These are phyloP conservation scores for Vigna radiata DNA, from an alignment of 306 rosid species.

Conservation along the genomic window DNA sequence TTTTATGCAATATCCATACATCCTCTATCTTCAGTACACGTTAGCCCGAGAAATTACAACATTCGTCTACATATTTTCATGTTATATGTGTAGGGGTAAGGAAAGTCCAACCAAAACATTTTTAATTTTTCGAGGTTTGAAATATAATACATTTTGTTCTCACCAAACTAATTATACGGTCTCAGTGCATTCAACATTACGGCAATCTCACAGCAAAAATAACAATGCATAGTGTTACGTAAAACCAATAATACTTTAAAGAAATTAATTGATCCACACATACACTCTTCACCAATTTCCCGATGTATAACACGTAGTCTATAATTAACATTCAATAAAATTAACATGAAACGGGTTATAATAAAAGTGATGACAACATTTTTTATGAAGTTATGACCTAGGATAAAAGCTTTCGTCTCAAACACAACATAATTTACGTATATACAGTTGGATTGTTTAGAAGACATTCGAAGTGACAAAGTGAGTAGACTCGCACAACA, in stretches of 20 bases:
- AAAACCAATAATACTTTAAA: too few species aligned
- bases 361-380: background rate
- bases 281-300: background rate
- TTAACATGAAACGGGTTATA: background rate
- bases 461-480: conserved; percentile 27
- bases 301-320: background rate
- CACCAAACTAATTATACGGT: conserved; percentile 2
- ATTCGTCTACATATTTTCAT: background rate
- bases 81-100: background rate
- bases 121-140: conserved; percentile 13
- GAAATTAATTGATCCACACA: background rate
- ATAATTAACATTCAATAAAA: conserved; percentile 16
- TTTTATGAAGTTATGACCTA: too few species aligned
- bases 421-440: background rate
- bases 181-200: background rate
- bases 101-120: background rate
- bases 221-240: background rate
- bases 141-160: conserved; percentile 26
- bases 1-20: background rate
- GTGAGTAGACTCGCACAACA: background rate
- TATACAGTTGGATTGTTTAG: background rate
- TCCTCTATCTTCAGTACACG: background rate
- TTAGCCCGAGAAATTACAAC: conserved; percentile 12
- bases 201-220: background rate
- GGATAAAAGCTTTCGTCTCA: conserved; percentile 4